Evolutionary conservation across 78 protist species (phyloP).

Genomic region (Dictyostelium firmibasis): DNA sequence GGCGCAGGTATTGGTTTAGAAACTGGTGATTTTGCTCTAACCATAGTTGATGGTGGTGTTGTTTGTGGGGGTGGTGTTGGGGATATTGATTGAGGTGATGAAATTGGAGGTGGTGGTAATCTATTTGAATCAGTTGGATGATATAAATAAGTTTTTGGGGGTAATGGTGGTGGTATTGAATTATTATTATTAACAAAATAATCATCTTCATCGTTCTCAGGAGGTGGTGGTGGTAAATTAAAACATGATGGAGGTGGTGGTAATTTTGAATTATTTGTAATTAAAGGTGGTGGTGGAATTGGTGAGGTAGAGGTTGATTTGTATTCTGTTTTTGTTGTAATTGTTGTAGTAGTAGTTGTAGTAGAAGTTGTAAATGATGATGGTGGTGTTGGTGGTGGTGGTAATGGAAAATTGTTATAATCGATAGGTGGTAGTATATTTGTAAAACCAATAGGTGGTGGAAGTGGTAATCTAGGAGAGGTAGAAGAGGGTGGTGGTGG

Average conservation of each 20-base stretch:
- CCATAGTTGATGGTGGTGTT: background rate
- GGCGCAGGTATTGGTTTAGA: background rate
- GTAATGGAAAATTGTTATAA: background rate
- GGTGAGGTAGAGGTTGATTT: background rate
- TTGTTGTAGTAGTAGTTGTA: background rate
- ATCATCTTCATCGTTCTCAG: background rate
- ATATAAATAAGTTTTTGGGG: background rate
- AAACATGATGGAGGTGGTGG: background rate
- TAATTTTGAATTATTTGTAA: background rate
- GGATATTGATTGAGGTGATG: background rate
- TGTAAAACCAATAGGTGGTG: background rate
- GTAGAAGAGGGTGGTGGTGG: background rate
- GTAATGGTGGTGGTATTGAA: background rate
- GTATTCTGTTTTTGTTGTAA: background rate
- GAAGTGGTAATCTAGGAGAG: background rate
- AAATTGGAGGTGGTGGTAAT: background rate
- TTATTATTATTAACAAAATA: background rate
- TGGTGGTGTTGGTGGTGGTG: background rate
- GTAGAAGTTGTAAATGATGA: background rate
- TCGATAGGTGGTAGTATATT: background rate
- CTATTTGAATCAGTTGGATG: background rate
- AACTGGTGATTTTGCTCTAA: background rate
- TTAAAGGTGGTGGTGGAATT: background rate
- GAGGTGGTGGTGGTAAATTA: conserved; percentile 2
- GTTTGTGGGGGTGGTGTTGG: background rate